Evolutionary conservation across 768 basidiomycete genomes (phyloP).

Genomic region (Lactifluus piperatus): DNA sequence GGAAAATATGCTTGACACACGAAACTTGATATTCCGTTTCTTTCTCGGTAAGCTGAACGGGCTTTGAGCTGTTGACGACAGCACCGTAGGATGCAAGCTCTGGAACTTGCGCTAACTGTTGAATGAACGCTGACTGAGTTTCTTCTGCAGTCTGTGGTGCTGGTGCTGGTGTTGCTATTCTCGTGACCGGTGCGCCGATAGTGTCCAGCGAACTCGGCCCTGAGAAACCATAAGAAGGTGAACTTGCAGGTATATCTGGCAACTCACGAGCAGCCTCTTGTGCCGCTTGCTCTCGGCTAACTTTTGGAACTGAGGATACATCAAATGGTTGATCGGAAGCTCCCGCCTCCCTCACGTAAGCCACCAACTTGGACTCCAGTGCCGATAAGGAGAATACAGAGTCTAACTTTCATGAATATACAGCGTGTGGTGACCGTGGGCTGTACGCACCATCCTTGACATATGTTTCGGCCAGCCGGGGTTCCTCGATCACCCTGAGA

Average conservation of each 20-base stretch:
- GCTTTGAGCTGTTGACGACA: slow-evolving; percentile 72
- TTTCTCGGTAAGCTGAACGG: slow-evolving; percentile 82
- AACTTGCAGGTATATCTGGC: neutral
- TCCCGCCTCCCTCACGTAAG: slow-evolving; percentile 80
- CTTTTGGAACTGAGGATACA: slow-evolving; percentile 77
- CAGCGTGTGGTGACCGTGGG: neutral
- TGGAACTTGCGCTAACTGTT: slow-evolving; percentile 79
- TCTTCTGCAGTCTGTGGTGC: slow-evolving; percentile 80
- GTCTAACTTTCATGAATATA: slow-evolving; percentile 40
- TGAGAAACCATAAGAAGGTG: slow-evolving; percentile 23
- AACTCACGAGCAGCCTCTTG: slow-evolving; percentile 78
- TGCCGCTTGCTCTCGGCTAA: slow-evolving; percentile 87
- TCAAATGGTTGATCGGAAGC: slow-evolving; percentile 76
- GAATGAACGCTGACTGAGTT: slow-evolving; percentile 77
- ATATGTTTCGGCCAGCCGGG: slow-evolving; percentile 73
- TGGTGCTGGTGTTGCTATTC: slow-evolving; percentile 49
- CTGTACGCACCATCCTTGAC: slow-evolving; percentile 75
- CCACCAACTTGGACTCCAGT: slow-evolving; percentile 85
- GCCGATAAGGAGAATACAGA: slow-evolving; percentile 88
- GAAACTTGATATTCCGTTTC: slow-evolving; percentile 98
- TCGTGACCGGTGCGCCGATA: slow-evolving; percentile 60
- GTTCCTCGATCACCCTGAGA: slow-evolving; percentile 73
- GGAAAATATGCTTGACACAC: slow-evolving; percentile 95
- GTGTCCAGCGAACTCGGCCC: slow-evolving; percentile 85
- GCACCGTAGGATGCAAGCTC: slow-evolving; percentile 81